Percentiles rank a stretch among this genome's conserved stretches.
Conservation (phyloP, 225 moss, liverwort and hornwort genomes). For the Rhytidiadelphus loreus region DNA sequence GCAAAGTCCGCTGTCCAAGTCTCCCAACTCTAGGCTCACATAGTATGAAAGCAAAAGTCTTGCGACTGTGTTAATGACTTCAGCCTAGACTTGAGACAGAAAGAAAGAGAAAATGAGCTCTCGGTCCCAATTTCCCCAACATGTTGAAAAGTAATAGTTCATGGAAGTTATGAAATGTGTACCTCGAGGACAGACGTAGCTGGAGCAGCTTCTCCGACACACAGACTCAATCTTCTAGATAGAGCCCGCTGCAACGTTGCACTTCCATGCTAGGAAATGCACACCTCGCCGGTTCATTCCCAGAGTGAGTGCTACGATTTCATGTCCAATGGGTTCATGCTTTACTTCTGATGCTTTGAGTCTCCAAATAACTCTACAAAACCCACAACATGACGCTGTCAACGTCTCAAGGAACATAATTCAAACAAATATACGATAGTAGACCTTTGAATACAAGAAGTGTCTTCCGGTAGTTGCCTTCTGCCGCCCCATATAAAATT, state of each 20-base stretch:
- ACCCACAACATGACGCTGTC: background rate
- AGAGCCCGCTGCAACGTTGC: background rate
- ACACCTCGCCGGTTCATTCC: background rate
- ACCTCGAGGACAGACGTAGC: background rate
- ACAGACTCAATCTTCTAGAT: background rate
- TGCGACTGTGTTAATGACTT: no score
- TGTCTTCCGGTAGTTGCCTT: background rate
- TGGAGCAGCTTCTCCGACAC: background rate
- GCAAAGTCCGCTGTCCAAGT: background rate
- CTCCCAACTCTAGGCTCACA: background rate
- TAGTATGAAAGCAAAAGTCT: background rate
- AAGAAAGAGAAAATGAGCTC: background rate
- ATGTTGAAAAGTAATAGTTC: background rate
- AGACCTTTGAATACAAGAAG: background rate
- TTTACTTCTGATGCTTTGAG: background rate
- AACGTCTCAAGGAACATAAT: background rate
- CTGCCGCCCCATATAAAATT: background rate
- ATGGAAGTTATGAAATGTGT: background rate
- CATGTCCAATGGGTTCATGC: background rate
- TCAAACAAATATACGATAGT: background rate
- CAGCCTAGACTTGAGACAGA: background rate
- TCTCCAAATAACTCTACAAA: background rate
- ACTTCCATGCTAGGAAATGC: background rate
- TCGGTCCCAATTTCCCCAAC: background rate
- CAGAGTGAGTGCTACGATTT: background rate